Conservation (phyloP, 306 rosid species). For the Prunus campanulata region DNA sequence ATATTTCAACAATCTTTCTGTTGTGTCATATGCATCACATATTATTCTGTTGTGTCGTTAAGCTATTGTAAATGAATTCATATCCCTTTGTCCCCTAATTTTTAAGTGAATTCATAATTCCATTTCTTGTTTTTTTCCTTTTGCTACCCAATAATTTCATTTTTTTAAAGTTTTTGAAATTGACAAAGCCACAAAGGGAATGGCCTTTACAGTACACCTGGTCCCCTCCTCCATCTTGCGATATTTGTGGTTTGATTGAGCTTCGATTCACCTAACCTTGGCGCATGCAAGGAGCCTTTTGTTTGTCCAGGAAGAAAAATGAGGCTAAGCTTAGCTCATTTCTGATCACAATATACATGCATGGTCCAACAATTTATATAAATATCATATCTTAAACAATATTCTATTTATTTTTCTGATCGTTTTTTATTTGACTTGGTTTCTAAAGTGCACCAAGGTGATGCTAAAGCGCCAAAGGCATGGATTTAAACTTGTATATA, state of each 20-base stretch:
- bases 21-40: neutral
- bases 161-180: neutral
- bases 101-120: too few species aligned
- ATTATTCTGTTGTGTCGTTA: neutral
- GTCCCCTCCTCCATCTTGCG: neutral
- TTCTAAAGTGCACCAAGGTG: too few species aligned
- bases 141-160: neutral
- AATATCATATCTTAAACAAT: too few species aligned
- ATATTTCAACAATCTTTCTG: neutral
- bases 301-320: neutral
- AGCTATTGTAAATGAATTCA: neutral
- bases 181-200: neutral
- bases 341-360: neutral
- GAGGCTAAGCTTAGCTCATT: neutral
- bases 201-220: neutral
- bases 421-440: neutral
- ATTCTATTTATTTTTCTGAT: neutral
- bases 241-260: neutral
- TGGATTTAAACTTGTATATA: too few species aligned
- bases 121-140: neutral
- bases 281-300: neutral
- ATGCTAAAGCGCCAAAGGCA: too few species aligned
- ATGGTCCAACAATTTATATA: neutral
- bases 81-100: neutral
- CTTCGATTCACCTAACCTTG: neutral